phyloP scores from a whole-genome alignment of 345 rosid species.

The Eucalyptus erythrocorys region DNA sequence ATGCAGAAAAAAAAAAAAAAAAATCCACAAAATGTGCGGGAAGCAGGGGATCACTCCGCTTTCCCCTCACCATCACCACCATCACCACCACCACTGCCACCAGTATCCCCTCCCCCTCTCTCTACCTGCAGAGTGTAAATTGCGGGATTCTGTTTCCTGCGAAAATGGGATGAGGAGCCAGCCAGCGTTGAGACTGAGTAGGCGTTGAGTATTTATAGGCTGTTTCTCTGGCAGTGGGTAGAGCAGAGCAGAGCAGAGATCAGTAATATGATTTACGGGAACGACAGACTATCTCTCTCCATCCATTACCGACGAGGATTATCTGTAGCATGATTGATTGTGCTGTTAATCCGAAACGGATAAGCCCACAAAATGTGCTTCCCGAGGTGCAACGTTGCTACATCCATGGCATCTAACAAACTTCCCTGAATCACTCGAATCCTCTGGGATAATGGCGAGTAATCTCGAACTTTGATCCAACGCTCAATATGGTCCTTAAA shows the following conservation, averaged over 20 bases:
- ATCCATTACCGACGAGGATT: background rate
- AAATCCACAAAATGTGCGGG: too few relatives aligned
- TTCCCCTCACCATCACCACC: background rate
- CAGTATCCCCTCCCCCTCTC: background rate
- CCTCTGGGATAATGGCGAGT: background rate
- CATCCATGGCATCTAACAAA: background rate
- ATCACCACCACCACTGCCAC: background rate
- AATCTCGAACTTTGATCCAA: accelerated
- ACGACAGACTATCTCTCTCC: too few relatives aligned
- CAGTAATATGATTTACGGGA: background rate
- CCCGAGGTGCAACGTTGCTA: background rate
- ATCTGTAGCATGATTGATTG: background rate
- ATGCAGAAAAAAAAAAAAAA: background rate
- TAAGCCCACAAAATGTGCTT: background rate
- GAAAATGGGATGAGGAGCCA: background rate
- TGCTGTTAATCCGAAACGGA: background rate
- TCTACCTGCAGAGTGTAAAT: background rate
- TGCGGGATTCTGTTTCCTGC: background rate
- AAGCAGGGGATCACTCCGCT: background rate
- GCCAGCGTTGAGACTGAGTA: background rate
- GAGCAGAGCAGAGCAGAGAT: background rate
- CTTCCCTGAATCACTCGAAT: background rate
- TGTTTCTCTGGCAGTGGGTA: background rate
- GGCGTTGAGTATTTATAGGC: background rate
- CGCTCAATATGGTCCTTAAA: accelerated